Evolutionary conservation across 2,329 filamentous ascomycete species (phyloP), one percentile per base, ranked within the genome.

Genomic region (Graphiopsis chlorocephala): DNA sequence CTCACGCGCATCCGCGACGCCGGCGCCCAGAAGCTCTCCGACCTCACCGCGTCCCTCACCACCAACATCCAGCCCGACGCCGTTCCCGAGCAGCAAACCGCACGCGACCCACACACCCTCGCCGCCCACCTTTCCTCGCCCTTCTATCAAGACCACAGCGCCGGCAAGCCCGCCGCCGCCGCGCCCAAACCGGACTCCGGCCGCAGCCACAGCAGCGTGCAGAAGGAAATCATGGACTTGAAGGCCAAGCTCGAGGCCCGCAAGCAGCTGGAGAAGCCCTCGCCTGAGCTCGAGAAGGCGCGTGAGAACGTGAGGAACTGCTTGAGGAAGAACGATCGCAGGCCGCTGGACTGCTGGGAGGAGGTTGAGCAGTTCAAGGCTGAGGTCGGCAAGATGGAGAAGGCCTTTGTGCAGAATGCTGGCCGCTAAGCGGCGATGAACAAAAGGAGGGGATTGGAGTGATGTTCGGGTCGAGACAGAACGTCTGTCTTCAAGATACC

Each of bases 261-360:
- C 69, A 86, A 89, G 73, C 84, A 84, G 76, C 72, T 87, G 66
- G 81, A 84, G 64, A 82, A 88, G 69, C 76, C 92, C 69, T 91
- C 93, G 70, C 86, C 89, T 68, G 81, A 81, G 59, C 87, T 97
- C 57, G 88, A 92, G 78, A 85, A 83, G 75, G 91, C 93, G 23
- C 90, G 92, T 78, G 83, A 86, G 70, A 87, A 89, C 66, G 88
- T 97, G 64, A 86, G 95, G 68, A 85, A 86, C 72, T 98, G 94
- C 77, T 82, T 98, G 82, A 84, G 90, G 67, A 84, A 89, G 74
- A 89, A 97, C 78, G 93, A 97, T 79, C 85, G 92, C 69, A 86
- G 92, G 77, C 93, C 94, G 76, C 82, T 97, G 75, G 91, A 97
- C 82, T 98, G 94, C 85, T 97, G 91, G 90, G 85, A 88, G 79